Evolutionary conservation across 2,329 filamentous ascomycete species (phyloP), one percentile per base, ranked within the genome.

Genomic region (Fusarium scirpi): DNA sequence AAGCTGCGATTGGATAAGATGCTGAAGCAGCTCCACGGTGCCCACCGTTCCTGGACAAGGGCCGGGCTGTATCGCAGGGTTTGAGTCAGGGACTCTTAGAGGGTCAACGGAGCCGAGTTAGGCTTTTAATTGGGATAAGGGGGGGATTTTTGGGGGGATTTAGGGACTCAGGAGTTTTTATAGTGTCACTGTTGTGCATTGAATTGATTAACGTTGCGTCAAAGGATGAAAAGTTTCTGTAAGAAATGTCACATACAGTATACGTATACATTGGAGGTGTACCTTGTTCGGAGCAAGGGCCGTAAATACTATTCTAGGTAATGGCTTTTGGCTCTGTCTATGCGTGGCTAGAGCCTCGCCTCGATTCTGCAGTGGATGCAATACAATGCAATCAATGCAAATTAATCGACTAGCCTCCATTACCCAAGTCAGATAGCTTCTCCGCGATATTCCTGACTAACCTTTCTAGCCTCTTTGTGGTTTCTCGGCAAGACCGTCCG

Each of bases 41-140:
- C 48, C 46, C 64, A 67, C 74, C 71, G 74, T 76, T 76, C 72
- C 74, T 72, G 67, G 65, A 58, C 67, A 74, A 73, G 71, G 55
- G 64, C 61, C 47, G 47, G 34, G 16, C 43, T 56, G 53, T 68
- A 65, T 56, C 58, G 44, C 69, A 67, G 69, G 71, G 61, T 64
- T 73, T 63, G 74, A 76, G 74, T 76, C 74, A 76, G 74, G 72
- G 65, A 69, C 64, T 65, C 59, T 62, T 62, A 46, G 51, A 62
- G 20, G 62, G 65, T 58, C 59, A 43, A 62, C 20, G 43, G 49
- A 63, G 66, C 62, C 60, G 70, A 63, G 64, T 47, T 60, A 32
- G 45, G 27, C 27, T 44, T 68, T 64, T 62, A 53, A 73, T 62
- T 62, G 62, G 59, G 63, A 69, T 58, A 61, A 43, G 41, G 29